Conservation (phyloP, 2,329 filamentous ascomycete genomes). For the Claviceps monticola region DNA sequence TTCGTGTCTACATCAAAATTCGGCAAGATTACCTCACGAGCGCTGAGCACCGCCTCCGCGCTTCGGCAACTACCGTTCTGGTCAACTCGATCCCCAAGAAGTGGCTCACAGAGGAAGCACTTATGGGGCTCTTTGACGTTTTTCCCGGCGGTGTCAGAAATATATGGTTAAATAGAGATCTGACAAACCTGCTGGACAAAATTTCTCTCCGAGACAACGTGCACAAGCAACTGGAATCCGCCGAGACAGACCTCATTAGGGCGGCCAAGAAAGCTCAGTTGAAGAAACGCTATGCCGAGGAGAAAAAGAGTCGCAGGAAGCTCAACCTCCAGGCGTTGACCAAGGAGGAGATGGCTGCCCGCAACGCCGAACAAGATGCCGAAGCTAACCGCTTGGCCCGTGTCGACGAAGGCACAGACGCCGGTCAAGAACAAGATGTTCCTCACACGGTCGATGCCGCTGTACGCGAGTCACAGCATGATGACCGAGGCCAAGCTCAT, state of each 20-base stretch:
- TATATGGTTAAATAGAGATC: slow-evolving; percentile 90
- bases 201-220: slow-evolving; percentile 61
- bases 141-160: slow-evolving; percentile 92
- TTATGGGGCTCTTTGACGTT: slow-evolving; percentile 80
- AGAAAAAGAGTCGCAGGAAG: slow-evolving; percentile 48
- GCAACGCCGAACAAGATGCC: slow-evolving; percentile 33
- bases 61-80: slow-evolving; percentile 88
- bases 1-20: slow-evolving; percentile 79
- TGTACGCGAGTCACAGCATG: slow-evolving; percentile 24
- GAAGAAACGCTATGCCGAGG: slow-evolving; percentile 50
- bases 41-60: slow-evolving; percentile 82
- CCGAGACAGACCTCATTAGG: slow-evolving; percentile 74
- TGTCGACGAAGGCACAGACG: slow-evolving; percentile 32
- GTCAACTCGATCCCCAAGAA: slow-evolving; percentile 82
- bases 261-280: slow-evolving; percentile 65
- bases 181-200: slow-evolving; percentile 71
- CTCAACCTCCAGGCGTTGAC: slow-evolving; percentile 33
- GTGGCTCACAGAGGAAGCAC: slow-evolving; percentile 74
- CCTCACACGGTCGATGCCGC: slow-evolving; percentile 37
- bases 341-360: slow-evolving; percentile 35
- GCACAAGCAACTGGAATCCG: slow-evolving; percentile 59
- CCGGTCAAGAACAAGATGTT: slow-evolving; percentile 38
- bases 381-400: slow-evolving; percentile 37
- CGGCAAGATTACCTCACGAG: slow-evolving; percentile 91
- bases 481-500: slow-evolving; percentile 1